Percentiles rank a stretch among this genome's conserved stretches.
Conservation (phyloP, 2,329 filamentous ascomycete genomes). For the Ceratocystis diversiconidia region DNA sequence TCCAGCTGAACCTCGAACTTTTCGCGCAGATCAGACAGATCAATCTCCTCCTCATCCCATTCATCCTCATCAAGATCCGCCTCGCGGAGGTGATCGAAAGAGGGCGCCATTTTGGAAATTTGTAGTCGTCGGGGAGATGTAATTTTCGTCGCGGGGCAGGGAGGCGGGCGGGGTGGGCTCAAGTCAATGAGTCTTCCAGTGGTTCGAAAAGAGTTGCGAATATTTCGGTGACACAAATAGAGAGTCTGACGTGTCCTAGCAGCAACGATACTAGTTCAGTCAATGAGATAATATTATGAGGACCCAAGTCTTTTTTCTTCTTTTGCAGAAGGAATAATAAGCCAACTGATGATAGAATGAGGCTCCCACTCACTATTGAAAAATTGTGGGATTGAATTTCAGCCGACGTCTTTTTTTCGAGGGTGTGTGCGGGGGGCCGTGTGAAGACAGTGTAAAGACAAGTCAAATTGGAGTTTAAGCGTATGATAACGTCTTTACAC, state of each 20-base stretch:
- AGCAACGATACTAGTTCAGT: neutral
- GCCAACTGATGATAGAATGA: slow-evolving; percentile 4
- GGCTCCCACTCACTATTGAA: neutral
- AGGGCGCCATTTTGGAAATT: slow-evolving; percentile 65
- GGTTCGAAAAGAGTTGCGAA: slow-evolving; percentile 6
- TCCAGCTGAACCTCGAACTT: slow-evolving; percentile 94
- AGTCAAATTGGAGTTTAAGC: neutral
- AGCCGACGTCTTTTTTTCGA: slow-evolving; percentile 14
- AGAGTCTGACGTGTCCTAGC: neutral
- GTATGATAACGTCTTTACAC: slow-evolving; percentile 3
- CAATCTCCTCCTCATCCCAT: slow-evolving; percentile 83
- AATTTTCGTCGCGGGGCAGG: slow-evolving; percentile 11
- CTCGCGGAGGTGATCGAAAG: slow-evolving; percentile 84
- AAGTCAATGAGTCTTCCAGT: slow-evolving; percentile 6
- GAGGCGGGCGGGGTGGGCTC: slow-evolving; percentile 15
- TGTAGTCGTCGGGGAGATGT: slow-evolving; percentile 12
- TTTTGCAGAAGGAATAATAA: neutral
- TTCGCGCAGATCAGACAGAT: slow-evolving; percentile 85
- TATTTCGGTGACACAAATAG: neutral
- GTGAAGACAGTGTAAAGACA: slow-evolving; percentile 2
- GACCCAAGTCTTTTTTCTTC: neutral
- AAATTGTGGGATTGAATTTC: slow-evolving; percentile 17
- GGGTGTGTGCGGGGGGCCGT: slow-evolving; percentile 17
- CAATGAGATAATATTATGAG: neutral
- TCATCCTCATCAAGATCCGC: slow-evolving; percentile 76